A percentile compares a stretch with the other conserved stretches of the same genome.
These are phyloP conservation scores for Noccaea caerulescens DNA, from an alignment of 345 rosid species.

Conservation along the genomic window DNA sequence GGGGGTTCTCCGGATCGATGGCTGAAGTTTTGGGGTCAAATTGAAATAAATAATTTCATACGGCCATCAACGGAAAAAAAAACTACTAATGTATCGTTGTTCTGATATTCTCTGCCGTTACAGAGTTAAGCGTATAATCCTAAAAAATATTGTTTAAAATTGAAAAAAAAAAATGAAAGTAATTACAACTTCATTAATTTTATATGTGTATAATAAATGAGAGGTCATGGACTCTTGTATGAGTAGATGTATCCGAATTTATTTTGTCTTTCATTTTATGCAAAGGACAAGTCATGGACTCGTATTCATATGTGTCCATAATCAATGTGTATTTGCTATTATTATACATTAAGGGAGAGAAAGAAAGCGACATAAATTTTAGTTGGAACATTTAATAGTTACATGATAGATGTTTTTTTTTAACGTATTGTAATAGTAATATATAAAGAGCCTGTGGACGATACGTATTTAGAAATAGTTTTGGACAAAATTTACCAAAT, in stretches of 20 bases:
- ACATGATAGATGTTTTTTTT: not conserved
- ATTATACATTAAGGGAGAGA: not conserved
- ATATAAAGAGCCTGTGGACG: not conserved
- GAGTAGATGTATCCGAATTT: constrained; percentile 2
- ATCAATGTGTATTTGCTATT: not conserved
- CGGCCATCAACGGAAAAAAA: not conserved
- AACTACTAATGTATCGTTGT: constrained; percentile 10
- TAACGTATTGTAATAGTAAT: not conserved
- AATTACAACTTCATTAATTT: not conserved
- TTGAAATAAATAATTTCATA: not conserved
- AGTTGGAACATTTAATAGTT: not conserved
- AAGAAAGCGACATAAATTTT: not conserved
- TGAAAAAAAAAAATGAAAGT: not conserved
- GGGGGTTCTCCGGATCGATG: not conserved
- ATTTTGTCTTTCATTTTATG: constrained; percentile 12
- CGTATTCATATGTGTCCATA: constrained; percentile 4
- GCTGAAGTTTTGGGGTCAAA: not conserved
- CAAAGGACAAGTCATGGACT: not conserved
- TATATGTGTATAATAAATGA: not conserved
- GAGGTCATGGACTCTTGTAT: not conserved
- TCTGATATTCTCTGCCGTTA: not conserved
- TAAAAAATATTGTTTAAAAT: not conserved
- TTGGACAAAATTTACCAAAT: not conserved
- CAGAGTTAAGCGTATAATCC: not conserved
- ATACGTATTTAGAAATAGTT: not conserved